These are phyloP conservation scores for Botrytis galanthina DNA, from an alignment of 2,329 filamentous ascomycete species.

Conservation along the genomic window DNA sequence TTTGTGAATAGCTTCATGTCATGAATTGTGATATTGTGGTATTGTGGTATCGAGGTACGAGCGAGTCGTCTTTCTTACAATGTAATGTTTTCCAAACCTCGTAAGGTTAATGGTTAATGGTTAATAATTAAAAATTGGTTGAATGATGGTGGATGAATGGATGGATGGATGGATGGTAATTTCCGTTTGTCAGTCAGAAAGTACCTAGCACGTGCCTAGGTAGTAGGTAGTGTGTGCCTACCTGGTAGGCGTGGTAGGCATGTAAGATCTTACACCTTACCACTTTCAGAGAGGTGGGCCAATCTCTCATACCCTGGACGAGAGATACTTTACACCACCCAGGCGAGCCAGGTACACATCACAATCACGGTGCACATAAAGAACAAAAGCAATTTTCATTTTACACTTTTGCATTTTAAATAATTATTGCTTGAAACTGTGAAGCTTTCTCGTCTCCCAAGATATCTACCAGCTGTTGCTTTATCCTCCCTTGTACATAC, in stretches of 20 bases:
- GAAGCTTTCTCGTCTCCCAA: background rate
- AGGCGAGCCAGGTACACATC: background rate
- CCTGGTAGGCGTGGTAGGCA: background rate
- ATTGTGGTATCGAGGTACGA: background rate
- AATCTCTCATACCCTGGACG: background rate
- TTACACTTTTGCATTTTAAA: background rate
- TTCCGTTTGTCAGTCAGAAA: background rate
- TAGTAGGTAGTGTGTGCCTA: too few species aligned
- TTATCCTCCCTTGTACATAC: background rate
- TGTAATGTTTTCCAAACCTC: background rate
- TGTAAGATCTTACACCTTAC: background rate
- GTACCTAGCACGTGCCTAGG: background rate
- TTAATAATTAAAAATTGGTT: background rate
- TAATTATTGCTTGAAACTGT: background rate
- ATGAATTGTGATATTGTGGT: background rate
- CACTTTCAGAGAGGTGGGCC: background rate
- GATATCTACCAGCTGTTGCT: background rate
- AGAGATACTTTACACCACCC: background rate
- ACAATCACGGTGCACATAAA: background rate
- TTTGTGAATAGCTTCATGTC: conserved; percentile 12
- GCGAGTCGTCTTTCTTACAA: background rate
- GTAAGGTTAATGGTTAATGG: background rate
- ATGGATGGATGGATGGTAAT: background rate
- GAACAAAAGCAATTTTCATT: background rate
- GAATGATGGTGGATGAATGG: background rate